Percentiles rank a stretch among this genome's conserved stretches.
These are phyloP conservation scores for Phytophthora syringae DNA, from an alignment of 352 stramenopile species.

Conservation along the genomic window DNA sequence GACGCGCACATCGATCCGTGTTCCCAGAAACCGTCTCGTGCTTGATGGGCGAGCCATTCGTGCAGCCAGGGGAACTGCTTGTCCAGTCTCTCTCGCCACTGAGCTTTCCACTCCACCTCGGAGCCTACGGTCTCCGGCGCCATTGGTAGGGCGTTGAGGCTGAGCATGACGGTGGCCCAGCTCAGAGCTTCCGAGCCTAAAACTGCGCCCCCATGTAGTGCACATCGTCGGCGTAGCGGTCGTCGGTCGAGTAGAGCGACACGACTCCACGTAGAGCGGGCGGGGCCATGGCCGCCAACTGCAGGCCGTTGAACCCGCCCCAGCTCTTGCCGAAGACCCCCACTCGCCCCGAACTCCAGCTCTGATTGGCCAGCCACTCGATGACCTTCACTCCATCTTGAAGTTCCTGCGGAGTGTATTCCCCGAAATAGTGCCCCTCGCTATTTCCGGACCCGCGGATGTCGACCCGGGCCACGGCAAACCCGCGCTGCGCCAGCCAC, in stretches of 20 bases:
- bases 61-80: slow-evolving; percentile 54
- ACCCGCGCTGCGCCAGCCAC: slow-evolving; percentile 52
- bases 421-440: slow-evolving; percentile 45
- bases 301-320: slow-evolving; percentile 59
- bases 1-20: slow-evolving; percentile 54
- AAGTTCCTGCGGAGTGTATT: slow-evolving; percentile 56
- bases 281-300: slow-evolving; percentile 48
- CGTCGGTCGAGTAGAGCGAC: slow-evolving; percentile 64
- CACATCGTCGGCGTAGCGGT: slow-evolving; percentile 59
- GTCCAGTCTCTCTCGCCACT: slow-evolving; percentile 45
- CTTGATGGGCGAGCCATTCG: slow-evolving; percentile 54
- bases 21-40: slow-evolving; percentile 53
- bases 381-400: slow-evolving; percentile 54
- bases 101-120: slow-evolving; percentile 35
- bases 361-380: slow-evolving; percentile 48
- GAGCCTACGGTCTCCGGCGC: slow-evolving; percentile 42
- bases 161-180: slow-evolving; percentile 60
- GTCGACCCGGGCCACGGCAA: slow-evolving; percentile 57
- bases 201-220: slow-evolving; percentile 56
- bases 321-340: slow-evolving; percentile 64
- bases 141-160: slow-evolving; percentile 48
- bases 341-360: slow-evolving; percentile 50
- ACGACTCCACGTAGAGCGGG: slow-evolving; percentile 50
- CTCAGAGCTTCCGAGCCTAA: slow-evolving; percentile 57
- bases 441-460: slow-evolving; percentile 58